Conservation (phyloP, 495 filamentous ascomycete species). For the Hypomontagnella submonticulosa region DNA sequence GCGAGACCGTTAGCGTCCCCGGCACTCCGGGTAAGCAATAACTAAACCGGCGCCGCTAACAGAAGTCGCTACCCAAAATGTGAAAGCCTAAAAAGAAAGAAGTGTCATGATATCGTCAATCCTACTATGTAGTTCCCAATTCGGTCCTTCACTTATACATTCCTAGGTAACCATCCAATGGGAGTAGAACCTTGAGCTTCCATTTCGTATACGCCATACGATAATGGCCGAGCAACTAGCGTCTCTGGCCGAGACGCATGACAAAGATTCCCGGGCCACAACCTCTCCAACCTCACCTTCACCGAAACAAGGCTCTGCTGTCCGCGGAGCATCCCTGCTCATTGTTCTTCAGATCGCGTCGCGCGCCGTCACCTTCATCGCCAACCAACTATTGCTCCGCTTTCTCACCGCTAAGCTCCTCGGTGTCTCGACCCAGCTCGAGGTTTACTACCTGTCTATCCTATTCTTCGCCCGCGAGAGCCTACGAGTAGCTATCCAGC, state of each 20-base stretch:
- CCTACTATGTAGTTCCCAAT: not conserved
- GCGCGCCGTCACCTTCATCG: conserved; percentile 84
- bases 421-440: conserved; percentile 86
- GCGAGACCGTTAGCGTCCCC: not conserved
- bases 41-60: no score
- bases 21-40: no score
- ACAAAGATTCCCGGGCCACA: not conserved
- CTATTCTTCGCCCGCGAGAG: conserved; percentile 93
- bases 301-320: conserved; percentile 47
- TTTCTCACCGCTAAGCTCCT: conserved; percentile 84
- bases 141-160: no score
- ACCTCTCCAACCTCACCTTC: conserved; percentile 7
- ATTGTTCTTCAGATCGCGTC: conserved; percentile 87
- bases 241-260: not conserved
- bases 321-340: conserved; percentile 79
- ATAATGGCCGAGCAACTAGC: not conserved
- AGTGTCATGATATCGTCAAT: conserved; percentile 2
- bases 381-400: conserved; percentile 90
- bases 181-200: no score
- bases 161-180: no score
- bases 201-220: not conserved
- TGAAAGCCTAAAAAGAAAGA: not conserved
- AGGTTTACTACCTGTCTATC: conserved; percentile 87
- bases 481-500: conserved; percentile 84
- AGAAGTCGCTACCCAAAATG: no score